Evolutionary conservation across 2,329 filamentous ascomycete species (phyloP).

Genomic region (Neonectria magnoliae): DNA sequence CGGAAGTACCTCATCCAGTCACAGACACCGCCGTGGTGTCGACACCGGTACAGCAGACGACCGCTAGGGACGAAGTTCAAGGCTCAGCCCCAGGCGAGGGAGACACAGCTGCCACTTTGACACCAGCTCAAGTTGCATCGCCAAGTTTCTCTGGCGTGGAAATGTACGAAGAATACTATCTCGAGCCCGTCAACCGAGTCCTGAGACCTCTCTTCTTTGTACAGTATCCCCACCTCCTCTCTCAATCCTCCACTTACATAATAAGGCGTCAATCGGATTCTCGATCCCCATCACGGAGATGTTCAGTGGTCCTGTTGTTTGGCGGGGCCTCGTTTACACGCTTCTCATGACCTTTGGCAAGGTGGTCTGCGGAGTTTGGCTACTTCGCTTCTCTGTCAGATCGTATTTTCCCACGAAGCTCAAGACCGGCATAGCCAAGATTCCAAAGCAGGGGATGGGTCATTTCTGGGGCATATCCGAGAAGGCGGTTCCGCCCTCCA

Average conservation of each 20-base stretch:
- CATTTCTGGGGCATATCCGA: constrained; percentile 1
- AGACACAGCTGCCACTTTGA: background rate
- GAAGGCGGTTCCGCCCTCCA: background rate
- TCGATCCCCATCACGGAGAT: constrained; percentile 78
- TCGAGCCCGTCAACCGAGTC: constrained; percentile 48
- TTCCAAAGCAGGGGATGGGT: background rate
- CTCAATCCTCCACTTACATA: background rate
- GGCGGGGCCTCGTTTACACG: constrained; percentile 78
- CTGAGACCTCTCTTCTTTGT: constrained; percentile 80
- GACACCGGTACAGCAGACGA: background rate
- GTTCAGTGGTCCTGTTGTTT: constrained; percentile 71
- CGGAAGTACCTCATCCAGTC: constrained; percentile 36
- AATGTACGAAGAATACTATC: constrained; percentile 45
- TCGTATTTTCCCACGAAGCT: background rate
- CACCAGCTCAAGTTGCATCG: background rate
- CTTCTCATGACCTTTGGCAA: constrained; percentile 75
- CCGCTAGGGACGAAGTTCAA: background rate
- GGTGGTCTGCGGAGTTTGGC: constrained; percentile 68
- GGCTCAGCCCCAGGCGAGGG: background rate
- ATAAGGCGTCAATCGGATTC: constrained; percentile 73
- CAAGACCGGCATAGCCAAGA: background rate
- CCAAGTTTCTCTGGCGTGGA: constrained; percentile 16
- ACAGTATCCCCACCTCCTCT: constrained; percentile 34
- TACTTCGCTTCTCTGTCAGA: constrained; percentile 47
- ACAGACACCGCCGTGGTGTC: background rate